phyloP scores from a whole-genome alignment of 768 basidiomycete species.

The Glaciozyma martinii region DNA sequence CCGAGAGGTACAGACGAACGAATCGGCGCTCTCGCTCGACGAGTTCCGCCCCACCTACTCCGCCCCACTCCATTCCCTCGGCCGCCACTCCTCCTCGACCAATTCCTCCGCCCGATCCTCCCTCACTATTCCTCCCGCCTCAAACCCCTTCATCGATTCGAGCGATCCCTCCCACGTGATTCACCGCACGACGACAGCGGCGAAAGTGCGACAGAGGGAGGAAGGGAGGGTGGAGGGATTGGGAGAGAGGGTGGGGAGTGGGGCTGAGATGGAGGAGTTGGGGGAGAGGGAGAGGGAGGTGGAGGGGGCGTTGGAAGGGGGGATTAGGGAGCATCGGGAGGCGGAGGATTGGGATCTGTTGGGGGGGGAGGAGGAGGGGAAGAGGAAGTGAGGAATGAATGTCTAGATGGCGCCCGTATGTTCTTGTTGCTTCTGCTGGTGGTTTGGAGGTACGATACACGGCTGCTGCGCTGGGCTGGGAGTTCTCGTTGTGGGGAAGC shows the following conservation, averaged over 20 bases:
- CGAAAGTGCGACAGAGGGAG: conserved; percentile 20
- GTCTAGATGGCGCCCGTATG: too few relatives aligned
- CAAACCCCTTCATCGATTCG: conserved; percentile 5
- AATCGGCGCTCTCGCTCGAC: neutral
- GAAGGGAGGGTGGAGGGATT: conserved; percentile 8
- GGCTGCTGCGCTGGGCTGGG: too few relatives aligned
- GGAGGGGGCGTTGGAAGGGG: neutral
- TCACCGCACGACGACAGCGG: neutral
- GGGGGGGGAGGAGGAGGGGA: neutral
- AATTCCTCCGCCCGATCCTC: neutral
- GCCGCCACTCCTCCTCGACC: neutral
- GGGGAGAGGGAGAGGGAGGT: conserved; percentile 7
- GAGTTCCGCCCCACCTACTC: neutral
- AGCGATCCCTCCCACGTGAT: too few relatives aligned
- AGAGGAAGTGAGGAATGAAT: neutral
- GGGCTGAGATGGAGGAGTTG: neutral
- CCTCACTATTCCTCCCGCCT: neutral
- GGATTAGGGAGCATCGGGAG: neutral
- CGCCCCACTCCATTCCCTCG: conserved; percentile 15
- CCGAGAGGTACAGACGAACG: neutral
- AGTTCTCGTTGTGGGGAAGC: too few relatives aligned
- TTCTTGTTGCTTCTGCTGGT: too few relatives aligned
- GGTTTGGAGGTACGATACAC: too few relatives aligned
- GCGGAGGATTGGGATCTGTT: conserved; percentile 1
- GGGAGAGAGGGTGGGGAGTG: neutral